Base-by-base conservation (phyloP, 2,329 filamentous ascomycete genomes). In the Penicillium sp. region DNA sequence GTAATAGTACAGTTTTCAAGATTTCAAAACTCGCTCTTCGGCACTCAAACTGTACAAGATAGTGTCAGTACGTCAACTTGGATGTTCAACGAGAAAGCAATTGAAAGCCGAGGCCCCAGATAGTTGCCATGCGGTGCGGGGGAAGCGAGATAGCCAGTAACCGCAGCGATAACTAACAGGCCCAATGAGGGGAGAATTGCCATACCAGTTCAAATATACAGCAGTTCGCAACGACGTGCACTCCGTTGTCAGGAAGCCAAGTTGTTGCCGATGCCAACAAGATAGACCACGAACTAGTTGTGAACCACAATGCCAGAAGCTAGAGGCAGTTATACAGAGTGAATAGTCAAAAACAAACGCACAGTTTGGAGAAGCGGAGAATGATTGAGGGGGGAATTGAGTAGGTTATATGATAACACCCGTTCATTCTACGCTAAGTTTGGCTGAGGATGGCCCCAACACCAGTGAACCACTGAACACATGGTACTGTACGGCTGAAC, bases 371-470 rank as follows among this genome's bases (percentile, higher is more conserved):
- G 60, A 30, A 12, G 17, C 26, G 13, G 24, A 28, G 45, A 30
- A 30, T 56, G 33, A 61, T 64, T 64, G 58, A 50, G 58, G 44
- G 57, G 50, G 22, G 9, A 49, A 56, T 30, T 33, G 37, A 19
- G 42, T 58, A 13, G 8, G 60, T 67, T 69, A 67, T 68, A 68
- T 49, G 45, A 49, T 19, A 15, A n/a, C 45, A 28, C 8, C 26
- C 24, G n/a, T 17, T 45, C 17, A 30, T 38, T 45, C 9, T 17
- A 38, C 35, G 33, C 15, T 15, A n/a, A 12, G 9, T 30, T 28
- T 26, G 37, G 35, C 35, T 37, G 42, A 13, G 33, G 59, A 30
- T 17, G 30, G 45, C 17, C 45, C 45, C 45, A n/a, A 49, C 24
- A 33, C 30, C 9, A 33, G 30, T 12, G 30, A 33, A 33, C 30